Evolutionary conservation across 345 rosid species (phyloP).

Genomic region (Populus davidiana): DNA sequence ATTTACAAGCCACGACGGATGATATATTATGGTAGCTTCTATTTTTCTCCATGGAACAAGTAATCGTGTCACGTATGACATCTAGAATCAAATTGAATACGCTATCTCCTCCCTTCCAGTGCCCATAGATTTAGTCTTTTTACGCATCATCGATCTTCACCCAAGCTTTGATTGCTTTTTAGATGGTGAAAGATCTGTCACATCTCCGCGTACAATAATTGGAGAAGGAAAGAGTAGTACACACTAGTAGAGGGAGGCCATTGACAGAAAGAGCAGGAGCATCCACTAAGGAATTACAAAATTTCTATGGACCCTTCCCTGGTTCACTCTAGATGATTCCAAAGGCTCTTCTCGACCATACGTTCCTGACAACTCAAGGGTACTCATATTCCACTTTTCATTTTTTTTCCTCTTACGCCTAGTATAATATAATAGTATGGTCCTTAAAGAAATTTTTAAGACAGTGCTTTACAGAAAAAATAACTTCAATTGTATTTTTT

Average conservation of each 20-base stretch:
- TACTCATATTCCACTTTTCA: not conserved
- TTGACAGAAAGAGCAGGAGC: not conserved
- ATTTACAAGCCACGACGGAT: too few species aligned
- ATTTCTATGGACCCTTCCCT: not conserved
- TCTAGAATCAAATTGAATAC: not conserved
- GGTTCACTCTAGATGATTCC: not conserved
- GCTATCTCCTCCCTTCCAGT: not conserved
- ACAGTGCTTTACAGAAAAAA: too few species aligned
- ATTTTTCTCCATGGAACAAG: too few species aligned
- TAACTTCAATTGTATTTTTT: too few species aligned
- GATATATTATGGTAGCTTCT: too few species aligned
- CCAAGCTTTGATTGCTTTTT: not conserved
- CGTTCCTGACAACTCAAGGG: not conserved
- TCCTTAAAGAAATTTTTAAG: too few species aligned
- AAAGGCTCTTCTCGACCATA: not conserved
- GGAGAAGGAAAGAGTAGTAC: not conserved
- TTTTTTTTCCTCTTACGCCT: not conserved
- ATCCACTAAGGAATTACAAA: not conserved
- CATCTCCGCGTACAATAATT: not conserved
- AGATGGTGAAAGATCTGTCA: not conserved
- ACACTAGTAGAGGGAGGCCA: not conserved
- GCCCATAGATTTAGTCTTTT: not conserved
- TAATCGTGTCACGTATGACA: not conserved
- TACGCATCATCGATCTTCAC: not conserved
- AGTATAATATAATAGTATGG: not conserved